A percentile compares a stretch with the other conserved stretches of the same genome.
phyloP scores from a whole-genome alignment of 495 filamentous ascomycete species.

The Bacidia rubella region DNA sequence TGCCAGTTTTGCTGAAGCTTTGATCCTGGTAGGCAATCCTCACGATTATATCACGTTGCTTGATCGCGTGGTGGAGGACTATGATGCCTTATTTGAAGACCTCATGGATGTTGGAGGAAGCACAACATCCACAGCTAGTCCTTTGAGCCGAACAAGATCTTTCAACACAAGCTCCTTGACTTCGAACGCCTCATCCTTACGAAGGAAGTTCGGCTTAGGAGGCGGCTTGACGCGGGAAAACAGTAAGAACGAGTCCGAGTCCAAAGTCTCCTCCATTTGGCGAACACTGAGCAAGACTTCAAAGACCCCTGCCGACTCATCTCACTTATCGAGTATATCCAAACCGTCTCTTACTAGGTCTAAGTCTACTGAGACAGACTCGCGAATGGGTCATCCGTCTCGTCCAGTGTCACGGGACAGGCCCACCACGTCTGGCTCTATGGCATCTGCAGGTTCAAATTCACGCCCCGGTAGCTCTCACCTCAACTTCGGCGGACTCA shows the following conservation, averaged over 20 bases:
- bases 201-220: conserved; percentile 65
- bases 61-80: conserved; percentile 86
- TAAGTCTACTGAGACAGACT: conserved; percentile 66
- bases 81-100: conserved; percentile 74
- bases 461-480: conserved; percentile 37
- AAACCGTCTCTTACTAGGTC: conserved; percentile 58
- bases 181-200: conserved; percentile 70
- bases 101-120: not conserved
- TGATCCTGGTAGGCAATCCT: conserved; percentile 63
- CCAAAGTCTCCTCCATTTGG: conserved; percentile 64
- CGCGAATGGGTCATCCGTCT: conserved; percentile 33
- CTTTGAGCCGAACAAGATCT: conserved; percentile 35
- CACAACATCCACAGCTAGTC: conserved; percentile 22
- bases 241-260: conserved; percentile 57
- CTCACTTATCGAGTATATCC: conserved; percentile 41
- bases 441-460: conserved; percentile 29
- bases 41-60: conserved; percentile 80
- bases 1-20: conserved; percentile 76
- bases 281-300: conserved; percentile 75
- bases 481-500: conserved; percentile 24
- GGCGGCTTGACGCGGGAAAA: conserved; percentile 59
- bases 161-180: conserved; percentile 42
- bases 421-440: conserved; percentile 30
- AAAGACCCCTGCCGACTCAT: conserved; percentile 40
- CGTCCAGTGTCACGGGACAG: conserved; percentile 57